Base-by-base conservation (phyloP, 192 early-diverging fungal species). In the Coemansia sp. region DNA sequence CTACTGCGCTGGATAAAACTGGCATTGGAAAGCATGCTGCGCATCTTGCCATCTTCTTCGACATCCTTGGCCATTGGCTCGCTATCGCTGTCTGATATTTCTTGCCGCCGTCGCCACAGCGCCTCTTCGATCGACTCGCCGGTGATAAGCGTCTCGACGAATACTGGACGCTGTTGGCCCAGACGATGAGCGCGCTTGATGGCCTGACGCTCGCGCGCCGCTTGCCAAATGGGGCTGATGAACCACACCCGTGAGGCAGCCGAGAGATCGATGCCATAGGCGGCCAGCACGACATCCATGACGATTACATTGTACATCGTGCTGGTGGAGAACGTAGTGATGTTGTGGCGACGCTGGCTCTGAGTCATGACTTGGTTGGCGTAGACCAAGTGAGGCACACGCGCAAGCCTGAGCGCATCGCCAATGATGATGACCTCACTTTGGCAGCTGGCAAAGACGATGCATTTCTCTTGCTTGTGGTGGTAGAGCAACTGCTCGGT, bases 121-220 rank as follows among this genome's bases (percentile, higher is more conserved):
- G 71, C 82, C 60, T 84, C 77, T 62, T 84, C 82, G 3, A 84
- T 64, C 0, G 82, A 71, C 27, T 72, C 82, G 22, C 69, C 57
- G 31, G 71, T 76, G 29, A 84, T 33, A 15, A 84, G 67, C 7
- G 78, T 84, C 29, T 84, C 82, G 5, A 84, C 73, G 53, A 69
- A 71, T 10, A 84, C 82, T 12, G 74, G 74, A 1, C 68, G 61
- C 44, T 22, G 85, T 70, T 91, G 91, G 8, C 94, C 94, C 22
- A 95, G 87, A 34, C 94, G 81, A 65, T 94, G 93, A 0, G 94
- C 94, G 5, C 94, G 88, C 73, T 93, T 94, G 72, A 95, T 90
- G 0, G 94, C 94, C 65, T 95, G 94, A 27, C 89, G 86, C 73
- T 92, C 90, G 62, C 87, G 88, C 0, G 88, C 91, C 2, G 86